Evolutionary conservation across 257 asterid species (phyloP).

Genomic region (Nicotiana benthamiana): DNA sequence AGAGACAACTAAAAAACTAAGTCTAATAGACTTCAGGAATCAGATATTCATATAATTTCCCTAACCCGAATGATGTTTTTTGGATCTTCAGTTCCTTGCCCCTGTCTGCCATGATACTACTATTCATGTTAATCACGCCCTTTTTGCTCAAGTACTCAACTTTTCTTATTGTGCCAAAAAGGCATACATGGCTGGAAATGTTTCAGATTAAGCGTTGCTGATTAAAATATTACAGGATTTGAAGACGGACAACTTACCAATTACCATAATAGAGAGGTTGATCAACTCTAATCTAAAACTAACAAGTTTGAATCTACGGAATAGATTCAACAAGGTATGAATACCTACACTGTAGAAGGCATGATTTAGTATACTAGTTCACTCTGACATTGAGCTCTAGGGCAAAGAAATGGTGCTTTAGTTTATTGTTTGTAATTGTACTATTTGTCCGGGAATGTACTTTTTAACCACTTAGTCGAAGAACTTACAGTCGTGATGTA

Average conservation of each 20-base stretch:
- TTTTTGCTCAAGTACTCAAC: neutral
- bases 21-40: neutral
- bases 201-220: too few species aligned
- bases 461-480: neutral
- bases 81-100: neutral
- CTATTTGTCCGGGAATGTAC: neutral
- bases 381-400: neutral
- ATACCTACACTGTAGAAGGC: neutral
- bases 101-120: neutral
- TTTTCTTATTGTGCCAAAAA: neutral
- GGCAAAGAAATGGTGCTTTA: neutral
- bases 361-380: neutral
- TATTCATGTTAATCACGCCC: neutral
- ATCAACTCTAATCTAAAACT: neutral
- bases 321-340: neutral
- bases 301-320: neutral
- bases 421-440: neutral
- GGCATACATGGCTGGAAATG: neutral
- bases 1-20: neutral
- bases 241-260: neutral
- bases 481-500: neutral
- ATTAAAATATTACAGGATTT: neutral
- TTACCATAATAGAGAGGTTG: neutral
- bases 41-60: neutral
- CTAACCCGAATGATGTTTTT: neutral